A percentile compares a stretch with the other conserved stretches of the same genome.
Conservation (phyloP, 202 grass and related monocot species). For the Zoysia matrella region DNA sequence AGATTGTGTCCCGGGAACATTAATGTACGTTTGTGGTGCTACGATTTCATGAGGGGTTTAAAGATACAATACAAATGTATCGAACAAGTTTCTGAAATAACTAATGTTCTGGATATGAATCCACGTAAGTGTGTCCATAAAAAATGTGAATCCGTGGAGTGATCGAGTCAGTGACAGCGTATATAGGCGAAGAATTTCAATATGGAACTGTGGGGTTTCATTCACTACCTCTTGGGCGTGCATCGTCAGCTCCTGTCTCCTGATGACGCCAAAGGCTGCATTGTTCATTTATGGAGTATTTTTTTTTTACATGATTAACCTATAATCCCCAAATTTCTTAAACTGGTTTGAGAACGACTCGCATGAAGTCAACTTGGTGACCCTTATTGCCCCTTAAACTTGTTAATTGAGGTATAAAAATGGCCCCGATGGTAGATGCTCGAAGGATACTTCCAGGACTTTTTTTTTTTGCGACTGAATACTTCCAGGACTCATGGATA, state of each 20-base stretch:
- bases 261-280: slow-evolving; percentile 23
- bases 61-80: neutral
- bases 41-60: neutral
- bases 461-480: neutral
- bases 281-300: neutral
- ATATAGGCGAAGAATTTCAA: neutral
- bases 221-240: neutral
- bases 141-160: neutral
- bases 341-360: slow-evolving; percentile 10
- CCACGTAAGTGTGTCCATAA: neutral
- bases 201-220: neutral
- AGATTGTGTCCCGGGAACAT: neutral
- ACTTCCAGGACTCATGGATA: slow-evolving; percentile 8
- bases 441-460: too few species aligned
- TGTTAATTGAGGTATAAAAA: slow-evolving; percentile 20
- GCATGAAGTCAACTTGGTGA: slow-evolving; percentile 40
- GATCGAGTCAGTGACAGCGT: neutral
- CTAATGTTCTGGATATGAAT: neutral
- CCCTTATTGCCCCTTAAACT: slow-evolving; percentile 5
- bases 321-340: neutral
- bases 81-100: neutral
- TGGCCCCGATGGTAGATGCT: neutral
- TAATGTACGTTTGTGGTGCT: neutral
- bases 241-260: slow-evolving; percentile 12
- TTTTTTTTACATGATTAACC: neutral